Base-by-base conservation (phyloP, 2,329 filamentous ascomycete genomes). In the Verticillium isaacii region DNA sequence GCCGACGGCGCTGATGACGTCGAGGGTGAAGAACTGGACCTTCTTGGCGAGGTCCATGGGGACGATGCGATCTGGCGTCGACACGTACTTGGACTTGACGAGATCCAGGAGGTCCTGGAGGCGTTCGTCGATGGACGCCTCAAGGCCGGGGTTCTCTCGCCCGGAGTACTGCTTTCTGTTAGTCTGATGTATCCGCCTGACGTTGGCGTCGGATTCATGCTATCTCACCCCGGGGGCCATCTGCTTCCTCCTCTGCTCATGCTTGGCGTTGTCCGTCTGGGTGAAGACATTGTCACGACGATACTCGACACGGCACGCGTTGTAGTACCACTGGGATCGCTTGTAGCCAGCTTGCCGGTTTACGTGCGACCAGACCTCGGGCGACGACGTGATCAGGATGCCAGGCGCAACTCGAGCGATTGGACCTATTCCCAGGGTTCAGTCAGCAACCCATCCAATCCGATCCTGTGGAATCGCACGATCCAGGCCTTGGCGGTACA, bases 241-340 rank as follows among this genome's bases (percentile, higher is more conserved):
- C 64, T 83, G 80, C 66, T 78, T 79, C 23, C 79, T 73, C 39
- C 80, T 67, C 19, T 66, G 64, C 2, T 76, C 71, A 64, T 87
- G 84, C 52, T 76, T 75, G 5, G 74, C 75, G 52, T 79, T 80
- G 62, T 85, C 74, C 5, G 77, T 77, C 65, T 82, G 75, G 2
- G 76, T 80, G 62, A 87, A 85, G 37, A 86, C 73, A 60, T 82
- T 85, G 66, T 86, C 80, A 5, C 75, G 72, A 0, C 78, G 77
- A 5, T 80, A 76, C 62, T 85, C 80, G 32, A 84, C 74, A 3
- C 79, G 77, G 52, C 78, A 73, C 3, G 76, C 75, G 45, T 80
- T 76, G 25, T 76, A 78, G 61, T 74, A 82, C 77, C 78, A 82
- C 19, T 72, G 68, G 3, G 73, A 73, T 14, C 77, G 72, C 57